Evolutionary conservation across 345 rosid species (phyloP).

Genomic region (Aquilaria malaccensis): DNA sequence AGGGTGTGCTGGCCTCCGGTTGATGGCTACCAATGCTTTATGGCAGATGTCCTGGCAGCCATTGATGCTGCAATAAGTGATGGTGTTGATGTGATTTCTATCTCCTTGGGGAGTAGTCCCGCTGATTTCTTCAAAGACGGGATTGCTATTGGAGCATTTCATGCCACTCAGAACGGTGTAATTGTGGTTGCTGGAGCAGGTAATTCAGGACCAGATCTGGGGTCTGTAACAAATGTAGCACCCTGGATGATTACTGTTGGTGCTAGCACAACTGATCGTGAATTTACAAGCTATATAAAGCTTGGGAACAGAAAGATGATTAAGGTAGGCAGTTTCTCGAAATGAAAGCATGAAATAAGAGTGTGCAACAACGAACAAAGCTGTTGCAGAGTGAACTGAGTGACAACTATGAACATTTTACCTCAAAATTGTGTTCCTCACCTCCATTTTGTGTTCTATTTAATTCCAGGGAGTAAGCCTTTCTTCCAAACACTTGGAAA

Average conservation of each 20-base stretch:
- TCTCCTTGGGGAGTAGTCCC: conserved; percentile 30
- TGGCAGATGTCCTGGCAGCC: conserved; percentile 49
- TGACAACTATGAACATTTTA: too few species aligned
- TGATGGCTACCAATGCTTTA: conserved; percentile 28
- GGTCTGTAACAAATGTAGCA: conserved; percentile 45
- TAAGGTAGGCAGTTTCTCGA: conserved; percentile 32
- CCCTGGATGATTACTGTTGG: conserved; percentile 80
- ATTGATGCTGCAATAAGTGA: conserved; percentile 52
- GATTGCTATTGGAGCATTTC: conserved; percentile 32
- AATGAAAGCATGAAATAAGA: too few species aligned
- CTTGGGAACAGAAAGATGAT: conserved; percentile 36
- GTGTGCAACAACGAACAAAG: too few species aligned
- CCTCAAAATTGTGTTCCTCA: too few species aligned
- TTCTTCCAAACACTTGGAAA: conserved; percentile 27
- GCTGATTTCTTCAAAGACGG: conserved; percentile 24
- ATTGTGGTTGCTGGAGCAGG: conserved; percentile 45
- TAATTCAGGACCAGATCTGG: conserved; percentile 56
- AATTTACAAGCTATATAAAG: conserved; percentile 36
- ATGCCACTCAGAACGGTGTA: conserved; percentile 30
- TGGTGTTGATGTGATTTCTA: conserved; percentile 48
- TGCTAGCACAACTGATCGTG: conserved; percentile 71
- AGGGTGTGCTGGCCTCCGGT: conserved; percentile 47
- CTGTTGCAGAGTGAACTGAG: background rate
- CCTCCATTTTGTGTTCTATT: background rate
- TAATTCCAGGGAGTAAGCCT: conserved; percentile 54